Base-by-base conservation (phyloP, 352 stramenopile genomes). In the Blastocystis sp. region DNA sequence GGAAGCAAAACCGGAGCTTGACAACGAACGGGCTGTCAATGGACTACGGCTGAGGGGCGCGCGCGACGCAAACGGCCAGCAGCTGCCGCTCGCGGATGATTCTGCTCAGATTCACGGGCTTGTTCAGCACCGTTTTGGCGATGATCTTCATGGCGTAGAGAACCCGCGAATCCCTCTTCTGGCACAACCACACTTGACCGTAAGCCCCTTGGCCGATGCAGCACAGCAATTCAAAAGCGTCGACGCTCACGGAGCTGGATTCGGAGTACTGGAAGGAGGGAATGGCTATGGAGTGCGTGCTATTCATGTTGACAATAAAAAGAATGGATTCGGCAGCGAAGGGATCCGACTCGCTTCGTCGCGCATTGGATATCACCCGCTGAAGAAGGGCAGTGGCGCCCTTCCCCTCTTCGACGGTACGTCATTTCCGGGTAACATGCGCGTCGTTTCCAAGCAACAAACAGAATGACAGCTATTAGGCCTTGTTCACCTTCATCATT, bases 1-100 rank as follows among this genome's bases (percentile, higher is more conserved):
- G 93, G 90, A 95, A 95, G 10, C 92, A 92, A 76, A 94, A 95
- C 38, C 93, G 93, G 28, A 95, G 89, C 74, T 94, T 94, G 14
- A 95, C 93, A 52, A 94, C 91, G 81, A 95, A 95, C 4, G 93
- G 93, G 76, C 95, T 93, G 81, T 95, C 93, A 43, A 95, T 90
- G 6, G 40, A 57, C 78, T 88, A 78, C 17, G 4, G n/a, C 21
- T 76, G 4, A 79, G 17, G 11, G 7, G 28, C 17, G 11, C 17
- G 7, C 10, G 4, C 17, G 4, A 68, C 21, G 0, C 28, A 17
- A 38, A 88, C 78, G 54, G 63, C 64, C 4, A 88, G 45, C 1
- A 88, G 43, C 54, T 88, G 28, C 21, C 68, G 17, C 45, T 88
- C 78, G 42, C 64, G 64, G 14, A 88, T 28, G n/a, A 65, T 78